Evolutionary conservation across 495 filamentous ascomycete genomes (phyloP).

Genomic region (Lepidopterella palustris): DNA sequence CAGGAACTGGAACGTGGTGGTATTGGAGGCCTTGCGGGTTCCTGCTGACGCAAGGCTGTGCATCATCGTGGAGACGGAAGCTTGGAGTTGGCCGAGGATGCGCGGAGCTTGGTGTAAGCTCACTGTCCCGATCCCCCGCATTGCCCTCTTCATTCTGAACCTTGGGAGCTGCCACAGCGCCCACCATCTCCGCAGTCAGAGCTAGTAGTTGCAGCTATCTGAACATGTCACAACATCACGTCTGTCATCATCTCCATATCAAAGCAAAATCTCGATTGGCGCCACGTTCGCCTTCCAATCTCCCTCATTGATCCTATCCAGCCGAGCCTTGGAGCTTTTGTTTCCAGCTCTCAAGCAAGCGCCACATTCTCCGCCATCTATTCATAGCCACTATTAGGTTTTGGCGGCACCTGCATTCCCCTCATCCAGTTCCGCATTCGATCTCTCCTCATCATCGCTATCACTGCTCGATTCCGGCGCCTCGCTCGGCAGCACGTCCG

Average conservation of each 20-base stretch:
- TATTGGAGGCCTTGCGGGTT: background rate
- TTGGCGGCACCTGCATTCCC: background rate
- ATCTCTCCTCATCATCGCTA: constrained; percentile 25
- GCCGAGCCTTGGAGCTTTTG: background rate
- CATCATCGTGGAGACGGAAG: background rate
- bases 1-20: background rate
- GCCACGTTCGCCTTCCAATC: background rate
- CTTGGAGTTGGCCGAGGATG: background rate
- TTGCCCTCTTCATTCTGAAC: too few species aligned
- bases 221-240: background rate
- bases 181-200: too few species aligned
- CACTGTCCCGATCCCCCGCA: background rate
- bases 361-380: background rate
- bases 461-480: constrained; percentile 16
- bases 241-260: background rate
- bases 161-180: too few species aligned
- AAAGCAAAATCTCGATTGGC: background rate
- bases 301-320: background rate
- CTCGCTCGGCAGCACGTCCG: constrained; percentile 34
- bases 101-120: background rate
- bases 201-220: background rate
- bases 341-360: background rate
- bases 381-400: background rate
- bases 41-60: background rate
- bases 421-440: constrained; percentile 7